These are phyloP conservation scores for Debaryomyces tyrocola DNA, from an alignment of 805 yeast species.

Conservation along the genomic window DNA sequence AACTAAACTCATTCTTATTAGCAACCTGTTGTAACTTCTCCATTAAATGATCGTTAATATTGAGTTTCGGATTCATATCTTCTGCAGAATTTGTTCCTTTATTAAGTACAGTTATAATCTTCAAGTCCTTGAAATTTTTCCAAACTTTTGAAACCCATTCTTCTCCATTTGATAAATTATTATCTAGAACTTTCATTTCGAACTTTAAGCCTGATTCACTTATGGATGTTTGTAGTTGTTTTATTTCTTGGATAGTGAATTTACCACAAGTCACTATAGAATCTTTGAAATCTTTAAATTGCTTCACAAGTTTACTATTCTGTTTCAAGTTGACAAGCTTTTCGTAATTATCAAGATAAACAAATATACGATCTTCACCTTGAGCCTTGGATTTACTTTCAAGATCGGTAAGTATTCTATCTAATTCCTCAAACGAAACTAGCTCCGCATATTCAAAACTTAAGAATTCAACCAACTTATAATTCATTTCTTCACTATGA, in stretches of 20 bases:
- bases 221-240: conserved; percentile 21
- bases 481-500: conserved; percentile 25
- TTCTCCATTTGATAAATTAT: conserved; percentile 17
- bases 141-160: conserved; percentile 21
- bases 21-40: conserved; percentile 18
- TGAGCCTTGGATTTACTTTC: conserved; percentile 23
- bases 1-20: conserved; percentile 23
- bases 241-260: conserved; percentile 21
- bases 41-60: conserved; percentile 18
- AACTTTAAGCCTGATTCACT: conserved; percentile 20
- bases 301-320: conserved; percentile 16
- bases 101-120: conserved; percentile 12
- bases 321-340: conserved; percentile 27
- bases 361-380: conserved; percentile 25
- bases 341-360: conserved; percentile 24
- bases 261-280: not conserved
- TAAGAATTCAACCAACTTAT: conserved; percentile 15
- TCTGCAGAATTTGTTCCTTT: conserved; percentile 12
- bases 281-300: conserved; percentile 9
- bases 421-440: conserved; percentile 24
- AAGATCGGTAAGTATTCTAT: conserved; percentile 21
- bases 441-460: conserved; percentile 15
- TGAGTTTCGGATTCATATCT: conserved; percentile 14
- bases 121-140: conserved; percentile 12
- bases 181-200: conserved; percentile 12